Evolutionary conservation across 2,329 filamentous ascomycete species (phyloP), one percentile per base, ranked within the genome.

Genomic region (Fusarium ambrosium): DNA sequence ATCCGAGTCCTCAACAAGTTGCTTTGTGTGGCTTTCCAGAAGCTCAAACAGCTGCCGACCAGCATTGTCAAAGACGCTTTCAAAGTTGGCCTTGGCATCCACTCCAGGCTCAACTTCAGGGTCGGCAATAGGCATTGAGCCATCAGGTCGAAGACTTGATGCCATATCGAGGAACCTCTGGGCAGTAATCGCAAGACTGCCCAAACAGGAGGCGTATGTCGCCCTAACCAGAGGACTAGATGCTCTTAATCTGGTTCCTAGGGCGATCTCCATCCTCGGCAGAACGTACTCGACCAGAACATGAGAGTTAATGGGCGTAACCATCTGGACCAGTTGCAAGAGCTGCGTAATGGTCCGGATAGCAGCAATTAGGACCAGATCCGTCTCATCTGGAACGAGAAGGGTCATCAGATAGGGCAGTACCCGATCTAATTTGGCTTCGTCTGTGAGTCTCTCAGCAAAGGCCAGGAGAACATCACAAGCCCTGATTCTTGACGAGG

Each of bases 381-480:
- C 94, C 2, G 93, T 91, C 75, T 92, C 91, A 80, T 99, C 97
- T 69, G 91, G 92, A 41, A 78, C 78, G 14, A 99, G 86, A 32
- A 98, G 84, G 6, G 92, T 90, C 84, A 98, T 93, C 39, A 98
- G 86, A 80, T 98, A 98, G 1, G 97, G 97, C 60, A 99, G 85
- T 27, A 98, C 93, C 60, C 97, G 91, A 82, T 99, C 97, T 59
- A 99, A 87, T 82, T 98, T 98, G 4, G 95, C 95, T 84, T 99
- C 97, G 81, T 99, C 97, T 0, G 96, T 97, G 27, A 98, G 84
- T 69, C 94, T 89, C 83, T 98, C 95, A 0, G 95, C 92, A 81
- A 99, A 98, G 3, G 96, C 96, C 60, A 99, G 85, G 58, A 99
- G 88, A 45, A 99, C 88, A 81, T 99, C 97, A 79, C 97, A 97